Evolutionary conservation across 129 eudicot species (phyloP), one percentile per base, ranked within the genome.

Genomic region (Sambucus nigra): DNA sequence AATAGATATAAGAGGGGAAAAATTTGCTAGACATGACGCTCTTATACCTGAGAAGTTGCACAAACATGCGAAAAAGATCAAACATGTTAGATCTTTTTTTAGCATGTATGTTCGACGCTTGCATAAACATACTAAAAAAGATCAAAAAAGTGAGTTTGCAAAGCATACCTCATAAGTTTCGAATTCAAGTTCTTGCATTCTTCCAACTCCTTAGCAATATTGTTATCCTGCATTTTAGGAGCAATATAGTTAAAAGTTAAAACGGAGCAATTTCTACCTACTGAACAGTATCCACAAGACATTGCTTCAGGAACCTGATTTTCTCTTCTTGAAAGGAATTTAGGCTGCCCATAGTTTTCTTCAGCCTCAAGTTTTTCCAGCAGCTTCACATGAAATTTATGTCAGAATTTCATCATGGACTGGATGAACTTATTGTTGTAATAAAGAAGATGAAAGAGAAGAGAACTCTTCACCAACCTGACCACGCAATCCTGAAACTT

Each of bases 401-500:
- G 21, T 42, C 40, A 73, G 51, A 45, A 27, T 63, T 46, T 40
- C 54, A 57, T 9, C 35, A 56, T n/a, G 28, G 2, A 9, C 24
- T 12, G 9, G 71, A 50, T 66, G 5, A 18, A 22, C 25, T 5
- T 27, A 20, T 64, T 24, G 12, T n/a, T 10, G 25, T 31, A 25
- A 13, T 17, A 11, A 13, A 24, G 17, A 2, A 50, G 21, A n/a
- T 31, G 24, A 19, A 9, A 13, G 50, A 33, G 44, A 15, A 22
- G 29, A 15, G 25, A 16, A 46, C 33, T 29, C 15, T 31, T 3
- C 33, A 13, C 25, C 22, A 26, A 84, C 94, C 94, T 84, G 75
- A 56, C 68, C 75, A 59, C 77, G 88, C 55, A 84, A 59, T 20
- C 55, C 70, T 40, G 86, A 73, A 45, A 84, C 63, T 68, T 84